A percentile compares a stretch with the other conserved stretches of the same genome.
These are phyloP conservation scores for Mortierella sp. DNA, from an alignment of 371 early-diverging fungal species.

Conservation along the genomic window DNA sequence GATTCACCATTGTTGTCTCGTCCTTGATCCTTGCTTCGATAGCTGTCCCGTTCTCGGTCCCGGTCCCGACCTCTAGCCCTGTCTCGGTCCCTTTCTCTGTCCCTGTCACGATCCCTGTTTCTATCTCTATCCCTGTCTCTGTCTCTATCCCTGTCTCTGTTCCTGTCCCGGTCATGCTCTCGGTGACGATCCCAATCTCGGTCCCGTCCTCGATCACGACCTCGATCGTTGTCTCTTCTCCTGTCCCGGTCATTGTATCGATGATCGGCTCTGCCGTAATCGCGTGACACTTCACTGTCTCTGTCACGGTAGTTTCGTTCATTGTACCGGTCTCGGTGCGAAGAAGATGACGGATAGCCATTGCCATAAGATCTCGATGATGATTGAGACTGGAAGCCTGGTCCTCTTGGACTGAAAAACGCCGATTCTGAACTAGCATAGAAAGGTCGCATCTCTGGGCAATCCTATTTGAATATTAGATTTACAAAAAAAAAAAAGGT, in stretches of 20 bases:
- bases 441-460: conserved; percentile 2
- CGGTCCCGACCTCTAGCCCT: no score
- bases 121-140: not conserved
- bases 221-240: not conserved
- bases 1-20: no score
- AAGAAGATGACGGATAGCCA: not conserved
- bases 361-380: not conserved
- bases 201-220: conserved; percentile 4
- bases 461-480: conserved; percentile 15
- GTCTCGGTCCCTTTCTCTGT: no score
- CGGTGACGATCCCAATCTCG: conserved; percentile 13
- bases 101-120: no score
- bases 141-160: not conserved
- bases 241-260: conserved; percentile 7
- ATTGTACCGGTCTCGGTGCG: not conserved
- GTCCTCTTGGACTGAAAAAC: not conserved
- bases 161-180: conserved; percentile 2
- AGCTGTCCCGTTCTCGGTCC: no score
- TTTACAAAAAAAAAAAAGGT: not conserved
- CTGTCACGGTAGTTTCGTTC: conserved; percentile 1
- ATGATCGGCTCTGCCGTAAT: conserved; percentile 4
- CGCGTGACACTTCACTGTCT: conserved; percentile 1
- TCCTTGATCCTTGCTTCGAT: no score
- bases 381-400: not conserved
- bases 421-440: conserved; percentile 15